Conservation (phyloP, 139 green algal genomes). For the Asterochloris erici region DNA sequence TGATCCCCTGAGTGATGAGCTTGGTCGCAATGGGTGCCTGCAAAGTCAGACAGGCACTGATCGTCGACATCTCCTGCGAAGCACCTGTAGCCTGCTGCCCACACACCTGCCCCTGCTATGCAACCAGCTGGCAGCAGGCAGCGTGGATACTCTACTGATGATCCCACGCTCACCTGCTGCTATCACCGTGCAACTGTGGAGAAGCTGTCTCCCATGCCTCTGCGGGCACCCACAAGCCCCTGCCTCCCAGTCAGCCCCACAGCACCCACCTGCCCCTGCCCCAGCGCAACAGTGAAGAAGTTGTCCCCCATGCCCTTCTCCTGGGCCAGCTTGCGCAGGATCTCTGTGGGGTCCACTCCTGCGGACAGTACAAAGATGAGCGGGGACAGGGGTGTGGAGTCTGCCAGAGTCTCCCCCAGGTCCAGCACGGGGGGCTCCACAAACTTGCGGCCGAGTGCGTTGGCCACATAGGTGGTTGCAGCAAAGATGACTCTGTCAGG, state of each 20-base stretch:
- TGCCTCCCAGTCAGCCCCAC: neutral
- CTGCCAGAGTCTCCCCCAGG: constrained; percentile 66
- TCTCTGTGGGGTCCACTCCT: constrained; percentile 78
- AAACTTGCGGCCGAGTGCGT: constrained; percentile 75
- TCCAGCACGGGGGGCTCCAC: constrained; percentile 83
- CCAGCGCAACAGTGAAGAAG: constrained; percentile 73
- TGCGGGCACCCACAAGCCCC: neutral
- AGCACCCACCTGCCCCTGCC: constrained; percentile 44
- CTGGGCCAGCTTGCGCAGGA: constrained; percentile 70
- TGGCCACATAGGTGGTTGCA: constrained; percentile 68
- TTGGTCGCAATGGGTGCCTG: constrained; percentile 72
- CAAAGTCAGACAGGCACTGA: neutral
- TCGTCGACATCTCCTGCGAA: too few relatives aligned
- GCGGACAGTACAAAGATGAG: constrained; percentile 83
- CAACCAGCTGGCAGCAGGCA: too few relatives aligned
- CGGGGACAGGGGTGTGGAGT: constrained; percentile 56
- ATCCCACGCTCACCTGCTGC: neutral
- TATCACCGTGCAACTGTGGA: neutral
- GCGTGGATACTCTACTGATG: too few relatives aligned
- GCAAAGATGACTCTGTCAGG: constrained; percentile 79
- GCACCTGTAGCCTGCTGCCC: too few relatives aligned
- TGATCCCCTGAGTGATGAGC: constrained; percentile 71
- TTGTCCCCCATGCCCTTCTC: constrained; percentile 52
- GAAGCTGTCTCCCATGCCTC: neutral
- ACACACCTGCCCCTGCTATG: too few relatives aligned